Conservation (phyloP, 148 eudicot species). For the Linanthus parryae region DNA sequence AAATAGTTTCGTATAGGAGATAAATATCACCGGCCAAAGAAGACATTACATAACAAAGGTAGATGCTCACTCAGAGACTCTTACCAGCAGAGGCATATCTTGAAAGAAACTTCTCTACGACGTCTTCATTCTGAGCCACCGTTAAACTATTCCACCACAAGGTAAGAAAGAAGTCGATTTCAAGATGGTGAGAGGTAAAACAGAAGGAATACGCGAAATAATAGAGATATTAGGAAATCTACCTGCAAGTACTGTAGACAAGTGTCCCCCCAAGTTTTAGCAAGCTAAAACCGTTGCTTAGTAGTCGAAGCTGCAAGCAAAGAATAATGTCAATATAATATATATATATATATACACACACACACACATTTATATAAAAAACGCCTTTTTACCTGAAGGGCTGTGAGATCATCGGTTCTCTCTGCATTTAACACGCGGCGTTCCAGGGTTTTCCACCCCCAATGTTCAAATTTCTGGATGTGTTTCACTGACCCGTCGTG, state of each 20-base stretch:
- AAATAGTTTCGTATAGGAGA: neutral
- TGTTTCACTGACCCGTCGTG: slow-evolving; percentile 97
- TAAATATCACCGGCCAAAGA: neutral
- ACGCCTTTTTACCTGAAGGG: slow-evolving; percentile 91
- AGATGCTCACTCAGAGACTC: slow-evolving; percentile 10
- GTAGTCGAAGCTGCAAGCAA: slow-evolving; percentile 66
- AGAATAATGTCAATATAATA: neutral
- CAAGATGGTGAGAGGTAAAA: neutral
- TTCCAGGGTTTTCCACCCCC: slow-evolving; percentile 96
- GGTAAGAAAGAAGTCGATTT: slow-evolving; percentile 1
- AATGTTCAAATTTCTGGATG: slow-evolving; percentile 86
- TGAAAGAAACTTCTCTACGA: slow-evolving; percentile 73
- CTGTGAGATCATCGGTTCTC: slow-evolving; percentile 69
- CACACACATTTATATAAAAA: too few relatives aligned
- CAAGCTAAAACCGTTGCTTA: slow-evolving; percentile 84
- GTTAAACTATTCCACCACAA: slow-evolving; percentile 59
- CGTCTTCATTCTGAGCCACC: slow-evolving; percentile 89
- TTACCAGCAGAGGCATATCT: slow-evolving; percentile 70
- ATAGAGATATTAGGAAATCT: neutral
- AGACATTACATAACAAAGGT: too few relatives aligned
- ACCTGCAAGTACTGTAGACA: slow-evolving; percentile 99
- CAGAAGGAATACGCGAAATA: too few relatives aligned
- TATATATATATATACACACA: too few relatives aligned
- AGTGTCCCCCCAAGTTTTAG: slow-evolving; percentile 84
- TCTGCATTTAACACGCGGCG: slow-evolving; percentile 89